Conservation (phyloP, 805 yeast species). For the Candida patagonica region DNA sequence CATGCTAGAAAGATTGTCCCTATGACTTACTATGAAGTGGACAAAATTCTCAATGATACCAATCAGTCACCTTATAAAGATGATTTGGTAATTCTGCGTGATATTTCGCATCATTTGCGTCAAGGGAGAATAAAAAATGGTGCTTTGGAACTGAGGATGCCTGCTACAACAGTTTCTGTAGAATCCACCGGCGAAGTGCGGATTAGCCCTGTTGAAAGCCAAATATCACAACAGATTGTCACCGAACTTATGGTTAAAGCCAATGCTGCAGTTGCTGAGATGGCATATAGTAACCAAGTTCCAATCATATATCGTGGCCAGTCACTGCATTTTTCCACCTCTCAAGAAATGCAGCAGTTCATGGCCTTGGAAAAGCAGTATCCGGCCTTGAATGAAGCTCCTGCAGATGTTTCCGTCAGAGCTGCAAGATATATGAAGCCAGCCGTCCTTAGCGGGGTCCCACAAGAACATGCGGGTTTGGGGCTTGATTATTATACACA, state of each 20-base stretch:
- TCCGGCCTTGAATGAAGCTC: background rate
- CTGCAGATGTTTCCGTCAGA: constrained; percentile 25
- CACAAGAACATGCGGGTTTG: constrained; percentile 48
- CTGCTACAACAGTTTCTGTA: constrained; percentile 9
- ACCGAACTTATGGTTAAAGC: constrained; percentile 80
- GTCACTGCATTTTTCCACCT: constrained; percentile 21
- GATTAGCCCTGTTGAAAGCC: constrained; percentile 18
- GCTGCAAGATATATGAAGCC: constrained; percentile 40
- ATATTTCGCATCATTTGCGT: constrained; percentile 26
- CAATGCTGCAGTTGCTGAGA: constrained; percentile 37
- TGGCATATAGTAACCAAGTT: constrained; percentile 15
- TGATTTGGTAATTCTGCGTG: constrained; percentile 32
- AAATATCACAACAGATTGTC: constrained; percentile 45
- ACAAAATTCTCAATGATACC: constrained; percentile 35
- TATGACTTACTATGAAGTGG: constrained; percentile 57
- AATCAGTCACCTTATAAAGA: constrained; percentile 14
- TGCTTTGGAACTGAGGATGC: constrained; percentile 31
- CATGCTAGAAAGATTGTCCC: constrained; percentile 38
- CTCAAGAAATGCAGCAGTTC: constrained; percentile 18
- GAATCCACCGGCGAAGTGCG: constrained; percentile 7
- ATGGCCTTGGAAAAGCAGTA: constrained; percentile 16
- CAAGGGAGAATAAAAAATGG: constrained; percentile 29
- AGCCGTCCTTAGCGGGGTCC: constrained; percentile 35
- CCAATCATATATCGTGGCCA: constrained; percentile 25
- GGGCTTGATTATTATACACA: constrained; percentile 59